Evolutionary conservation across 495 filamentous ascomycete genomes (phyloP).

Genomic region (Hypoxylon perforatum): DNA sequence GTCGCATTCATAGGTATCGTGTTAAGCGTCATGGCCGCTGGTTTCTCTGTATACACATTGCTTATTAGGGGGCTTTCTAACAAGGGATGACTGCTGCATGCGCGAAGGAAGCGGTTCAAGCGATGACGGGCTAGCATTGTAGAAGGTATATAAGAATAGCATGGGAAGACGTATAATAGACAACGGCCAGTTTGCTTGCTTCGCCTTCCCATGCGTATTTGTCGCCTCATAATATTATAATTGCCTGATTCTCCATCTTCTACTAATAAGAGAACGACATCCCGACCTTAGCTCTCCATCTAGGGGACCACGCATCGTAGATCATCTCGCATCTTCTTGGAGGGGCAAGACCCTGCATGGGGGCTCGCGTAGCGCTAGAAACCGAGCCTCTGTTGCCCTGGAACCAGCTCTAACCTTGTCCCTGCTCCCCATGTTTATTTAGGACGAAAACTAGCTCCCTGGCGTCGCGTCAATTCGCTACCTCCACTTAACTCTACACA

Average conservation of each 20-base stretch:
- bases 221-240: conserved; percentile 3
- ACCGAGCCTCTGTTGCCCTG: not conserved
- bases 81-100: not conserved
- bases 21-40: conserved; percentile 2
- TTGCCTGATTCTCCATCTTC: not conserved
- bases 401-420: conserved; percentile 6
- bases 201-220: conserved; percentile 3
- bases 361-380: not conserved
- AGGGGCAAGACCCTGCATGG: too few species aligned
- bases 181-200: conserved; percentile 3
- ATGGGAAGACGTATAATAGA: conserved; percentile 12
- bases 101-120: not conserved
- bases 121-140: not conserved
- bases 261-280: not conserved
- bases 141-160: conserved; percentile 10
- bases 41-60: conserved; percentile 4
- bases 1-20: conserved; percentile 6
- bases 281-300: conserved; percentile 6
- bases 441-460: conserved; percentile 4
- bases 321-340: not conserved
- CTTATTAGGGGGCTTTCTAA: conserved; percentile 14
- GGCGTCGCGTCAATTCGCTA: not conserved
- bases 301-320: conserved; percentile 4
- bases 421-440: conserved; percentile 4
- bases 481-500: too few species aligned